Evolutionary conservation across 176 grass and related monocot species (phyloP), one percentile per base, ranked within the genome.

Genomic region (Otatea glauca): DNA sequence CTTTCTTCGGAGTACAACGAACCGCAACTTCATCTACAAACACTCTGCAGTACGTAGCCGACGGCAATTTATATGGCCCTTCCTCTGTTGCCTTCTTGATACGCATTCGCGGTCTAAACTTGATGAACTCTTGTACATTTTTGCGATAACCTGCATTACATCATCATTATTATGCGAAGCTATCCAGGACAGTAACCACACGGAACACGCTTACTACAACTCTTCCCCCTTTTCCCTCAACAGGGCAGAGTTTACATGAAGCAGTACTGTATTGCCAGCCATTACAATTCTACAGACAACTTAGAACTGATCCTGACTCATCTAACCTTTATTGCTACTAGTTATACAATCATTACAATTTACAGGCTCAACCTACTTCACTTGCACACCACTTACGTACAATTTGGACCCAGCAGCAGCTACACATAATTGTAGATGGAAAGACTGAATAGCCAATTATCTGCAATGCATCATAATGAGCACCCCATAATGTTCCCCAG

Each of bases 351-450:
- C 84, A 61, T 56, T 85, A 72, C 78, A 79, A 74, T 67, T 83
- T 86, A 83, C 79, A 83, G n/a, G 74, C 37, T 78, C 37, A 62
- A 78, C 66, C 84, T 90, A n/a, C n/a, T n/a, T n/a, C n/a, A 78
- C 73, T 78, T 83, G 63, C 86, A 82, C 80, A 83, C 79, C 73
- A 83, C 21, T 55, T 61, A 82, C 56, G 79, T 86, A 86, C 79
- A 84, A 56, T 79, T 72, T 79, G 20, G 48, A 83, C 27, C 58
- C 53, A 83, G 43, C 4, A 77, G 32, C 39, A 3, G 66, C 84
- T 65, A 82, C 64, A 78, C 60, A 77, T 45, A 83, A 82, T 78
- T 78, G 51, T 68, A 83, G 66, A 83, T 32, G 38, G 42, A 77
- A 44, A 77, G 50, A 47, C 25, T 9, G 56, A 49, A 51, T 61